Evolutionary conservation across 73 alveolate genomes (phyloP).

Genomic region (Paramecium tetraurelia): DNA sequence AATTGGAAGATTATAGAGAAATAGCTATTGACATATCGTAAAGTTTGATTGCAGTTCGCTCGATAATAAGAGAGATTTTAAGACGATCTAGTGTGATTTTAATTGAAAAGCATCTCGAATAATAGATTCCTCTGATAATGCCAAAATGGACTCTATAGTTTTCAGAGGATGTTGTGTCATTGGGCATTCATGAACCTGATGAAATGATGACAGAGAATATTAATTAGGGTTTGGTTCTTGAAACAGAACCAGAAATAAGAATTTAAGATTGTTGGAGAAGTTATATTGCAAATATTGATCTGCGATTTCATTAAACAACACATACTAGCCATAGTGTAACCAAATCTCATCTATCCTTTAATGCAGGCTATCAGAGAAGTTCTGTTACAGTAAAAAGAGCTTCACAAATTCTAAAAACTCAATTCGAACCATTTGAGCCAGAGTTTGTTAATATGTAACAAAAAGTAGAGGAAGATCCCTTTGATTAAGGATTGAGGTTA

Average conservation of each 20-base stretch:
- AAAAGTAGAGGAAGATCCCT: constrained; percentile 3
- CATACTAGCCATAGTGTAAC: constrained; percentile 21
- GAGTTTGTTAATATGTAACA: background rate
- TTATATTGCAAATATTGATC: constrained; percentile 34
- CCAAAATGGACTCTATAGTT: background rate
- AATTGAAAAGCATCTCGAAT: background rate
- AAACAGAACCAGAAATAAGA: background rate
- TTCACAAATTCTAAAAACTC: background rate
- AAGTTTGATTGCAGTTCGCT: constrained; percentile 4
- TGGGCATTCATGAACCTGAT: constrained; percentile 34
- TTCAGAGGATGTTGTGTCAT: background rate
- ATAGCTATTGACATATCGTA: background rate
- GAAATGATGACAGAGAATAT: background rate
- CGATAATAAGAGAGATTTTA: background rate
- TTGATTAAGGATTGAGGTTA: constrained; percentile 28
- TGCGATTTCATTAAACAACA: background rate
- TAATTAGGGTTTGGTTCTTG: background rate
- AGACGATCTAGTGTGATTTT: constrained; percentile 11
- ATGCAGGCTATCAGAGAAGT: background rate
- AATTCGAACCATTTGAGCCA: constrained; percentile 7
- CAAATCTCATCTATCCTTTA: background rate
- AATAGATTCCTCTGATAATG: background rate
- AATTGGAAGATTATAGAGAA: background rate
- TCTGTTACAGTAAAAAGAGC: background rate
- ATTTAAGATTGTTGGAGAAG: constrained; percentile 31